A percentile compares a stretch with the other conserved stretches of the same genome.
Evolutionary conservation across 345 rosid species (phyloP).

Genomic region (Eucalyptus pauciflora): DNA sequence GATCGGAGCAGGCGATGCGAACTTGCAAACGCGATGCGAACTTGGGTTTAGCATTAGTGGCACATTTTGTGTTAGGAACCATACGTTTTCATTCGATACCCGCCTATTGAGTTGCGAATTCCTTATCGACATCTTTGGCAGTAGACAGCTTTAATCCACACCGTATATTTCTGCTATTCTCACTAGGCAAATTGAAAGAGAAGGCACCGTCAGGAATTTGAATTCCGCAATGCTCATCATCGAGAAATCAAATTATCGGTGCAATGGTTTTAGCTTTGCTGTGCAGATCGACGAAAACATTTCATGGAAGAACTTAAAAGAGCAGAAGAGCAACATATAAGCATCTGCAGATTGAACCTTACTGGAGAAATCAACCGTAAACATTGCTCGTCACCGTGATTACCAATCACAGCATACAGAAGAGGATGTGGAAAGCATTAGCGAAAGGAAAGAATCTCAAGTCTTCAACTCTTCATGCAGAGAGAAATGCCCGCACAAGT

Average conservation of each 20-base stretch:
- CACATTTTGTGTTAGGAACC: background rate
- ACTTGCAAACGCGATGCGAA: background rate
- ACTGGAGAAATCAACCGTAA: background rate
- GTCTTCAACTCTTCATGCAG: background rate
- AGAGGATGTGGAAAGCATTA: background rate
- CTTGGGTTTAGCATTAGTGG: background rate
- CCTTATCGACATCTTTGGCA: background rate
- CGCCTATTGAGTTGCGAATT: background rate
- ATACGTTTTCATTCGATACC: background rate
- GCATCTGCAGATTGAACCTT: background rate
- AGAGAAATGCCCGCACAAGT: background rate
- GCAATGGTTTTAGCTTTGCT: background rate
- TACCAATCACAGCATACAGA: background rate
- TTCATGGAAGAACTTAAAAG: background rate
- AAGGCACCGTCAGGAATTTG: background rate
- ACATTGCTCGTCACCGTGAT: background rate
- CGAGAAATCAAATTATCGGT: background rate
- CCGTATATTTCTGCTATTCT: background rate
- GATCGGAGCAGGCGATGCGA: background rate
- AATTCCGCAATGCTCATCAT: background rate
- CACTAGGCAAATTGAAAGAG: background rate
- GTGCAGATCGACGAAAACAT: background rate
- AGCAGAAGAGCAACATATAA: background rate
- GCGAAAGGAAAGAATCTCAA: fast-evolving
- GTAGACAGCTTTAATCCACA: background rate